Evolutionary conservation across 805 yeast species (phyloP), one percentile per base, ranked within the genome.

Genomic region (Suhomyces kilbournensis): DNA sequence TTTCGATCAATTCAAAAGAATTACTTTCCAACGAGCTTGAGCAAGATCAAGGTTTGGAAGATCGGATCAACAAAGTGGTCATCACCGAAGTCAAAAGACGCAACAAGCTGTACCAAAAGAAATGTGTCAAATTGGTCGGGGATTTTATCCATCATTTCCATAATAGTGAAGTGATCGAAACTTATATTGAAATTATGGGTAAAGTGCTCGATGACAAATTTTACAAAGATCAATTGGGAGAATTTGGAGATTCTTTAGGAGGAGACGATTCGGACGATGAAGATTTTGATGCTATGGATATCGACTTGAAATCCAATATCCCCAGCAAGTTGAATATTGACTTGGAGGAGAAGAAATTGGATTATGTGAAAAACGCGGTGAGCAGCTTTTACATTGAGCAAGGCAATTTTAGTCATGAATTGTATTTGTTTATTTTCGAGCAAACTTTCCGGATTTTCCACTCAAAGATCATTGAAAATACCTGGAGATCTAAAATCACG

Each of bases 401-500:
- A 5, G 51, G 51, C 14, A 23, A 34, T 15, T 50, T 54, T 28
- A 56, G 66, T 46, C n/a, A 38, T 6, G 58, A 55, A 6, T 59
- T 71, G 26, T 54, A 67, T 23, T 19, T 50, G 6, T 72, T 76
- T 53, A 63, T 74, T 2, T 54, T 71, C 54, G 56, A 59, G 9
- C 44, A 63, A 38, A 54, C 69, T 50, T 47, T 52, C 4, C 44
- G 52, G 3, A 57, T 75, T 34, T 62, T 62, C 50, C 39, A 60
- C 4, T 62, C 72, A 7, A 56, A 57, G 12, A 56, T 62, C 20
- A 64, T 68, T 65, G 63, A 61, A 58, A 70, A 71, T 48, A 79
- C 89, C 1, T 87, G 93, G 93, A 77, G 86, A 58, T 75, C 85
- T 1, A 82, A 83, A 57, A 53, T 77, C 1, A 74, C 76, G 1